Conservation (phyloP, 345 rosid genomes). For the Citrus glauca region DNA sequence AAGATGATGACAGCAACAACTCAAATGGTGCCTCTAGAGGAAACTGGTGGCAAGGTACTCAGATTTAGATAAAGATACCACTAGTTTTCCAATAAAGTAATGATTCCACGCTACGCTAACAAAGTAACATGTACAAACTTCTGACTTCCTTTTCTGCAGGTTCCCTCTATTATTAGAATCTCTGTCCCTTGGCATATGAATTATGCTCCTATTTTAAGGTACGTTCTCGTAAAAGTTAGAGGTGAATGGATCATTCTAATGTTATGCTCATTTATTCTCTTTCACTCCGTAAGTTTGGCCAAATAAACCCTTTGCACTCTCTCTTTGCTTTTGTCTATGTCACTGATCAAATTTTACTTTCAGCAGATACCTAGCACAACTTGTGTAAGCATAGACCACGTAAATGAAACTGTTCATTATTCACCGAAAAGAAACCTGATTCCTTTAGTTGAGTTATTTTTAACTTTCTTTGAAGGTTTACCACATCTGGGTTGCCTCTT, state of each 20-base stretch:
- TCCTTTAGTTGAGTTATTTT: not conserved
- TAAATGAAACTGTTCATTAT: no score
- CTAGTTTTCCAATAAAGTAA: not conserved
- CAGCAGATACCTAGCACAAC: not conserved
- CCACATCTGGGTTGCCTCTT: no score
- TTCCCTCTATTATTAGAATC: slow-evolving; percentile 73
- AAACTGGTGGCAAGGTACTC: slow-evolving; percentile 92
- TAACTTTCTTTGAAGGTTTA: not conserved
- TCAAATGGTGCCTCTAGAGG: slow-evolving; percentile 73
- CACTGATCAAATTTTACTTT: not conserved
- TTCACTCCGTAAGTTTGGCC: not conserved
- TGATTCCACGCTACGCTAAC: slow-evolving; percentile 8
- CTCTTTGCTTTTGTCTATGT: not conserved
- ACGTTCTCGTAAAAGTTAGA: not conserved
- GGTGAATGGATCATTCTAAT: not conserved
- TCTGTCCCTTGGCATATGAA: slow-evolving; percentile 22
- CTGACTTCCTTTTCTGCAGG: slow-evolving; percentile 40
- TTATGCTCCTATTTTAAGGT: slow-evolving; percentile 29
- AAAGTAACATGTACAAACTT: not conserved
- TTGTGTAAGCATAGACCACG: not conserved
- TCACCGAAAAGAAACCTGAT: not conserved
- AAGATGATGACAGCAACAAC: slow-evolving; percentile 51
- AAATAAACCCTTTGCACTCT: not conserved
- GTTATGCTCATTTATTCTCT: not conserved
- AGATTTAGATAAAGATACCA: not conserved